A percentile compares a stretch with the other conserved stretches of the same genome.
phyloP scores from a whole-genome alignment of 306 rosid genomes.

The Dalbergia cultrata region DNA sequence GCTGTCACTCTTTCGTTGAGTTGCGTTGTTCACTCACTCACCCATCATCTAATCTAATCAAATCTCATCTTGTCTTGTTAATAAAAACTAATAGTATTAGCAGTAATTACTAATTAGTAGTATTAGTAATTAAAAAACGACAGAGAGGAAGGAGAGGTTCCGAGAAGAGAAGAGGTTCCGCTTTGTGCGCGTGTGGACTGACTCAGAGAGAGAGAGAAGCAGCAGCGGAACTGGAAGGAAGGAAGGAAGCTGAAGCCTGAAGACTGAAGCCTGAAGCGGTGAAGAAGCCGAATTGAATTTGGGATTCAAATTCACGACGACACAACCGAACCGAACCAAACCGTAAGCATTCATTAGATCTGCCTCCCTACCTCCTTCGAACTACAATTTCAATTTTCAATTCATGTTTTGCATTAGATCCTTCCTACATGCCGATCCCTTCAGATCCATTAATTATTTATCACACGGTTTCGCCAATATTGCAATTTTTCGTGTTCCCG shows the following conservation, averaged over 20 bases:
- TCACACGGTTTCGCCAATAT: neutral
- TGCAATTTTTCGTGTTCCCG: neutral
- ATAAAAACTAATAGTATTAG: neutral
- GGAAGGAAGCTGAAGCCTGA: too few species aligned
- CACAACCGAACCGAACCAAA: neutral
- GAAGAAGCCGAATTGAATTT: conserved; percentile 25
- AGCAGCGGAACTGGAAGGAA: neutral
- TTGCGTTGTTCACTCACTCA: neutral
- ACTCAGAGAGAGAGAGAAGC: neutral
- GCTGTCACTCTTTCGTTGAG: neutral
- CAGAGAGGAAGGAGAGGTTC: neutral
- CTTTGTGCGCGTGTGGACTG: conserved; percentile 24
- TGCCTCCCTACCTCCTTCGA: neutral
- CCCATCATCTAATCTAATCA: too few species aligned
- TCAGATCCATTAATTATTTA: conserved; percentile 25
- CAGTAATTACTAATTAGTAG: neutral
- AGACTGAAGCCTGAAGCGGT: too few species aligned
- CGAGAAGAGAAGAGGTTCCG: neutral
- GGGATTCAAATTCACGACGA: conserved; percentile 28
- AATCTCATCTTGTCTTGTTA: too few species aligned
- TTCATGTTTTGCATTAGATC: conserved; percentile 4
- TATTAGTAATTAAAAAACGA: neutral
- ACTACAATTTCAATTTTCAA: conserved; percentile 6
- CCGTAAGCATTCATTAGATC: conserved; percentile 50
- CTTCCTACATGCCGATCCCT: neutral